phyloP scores from a whole-genome alignment of 805 yeast genomes.

The Suhomyces emberorum region DNA sequence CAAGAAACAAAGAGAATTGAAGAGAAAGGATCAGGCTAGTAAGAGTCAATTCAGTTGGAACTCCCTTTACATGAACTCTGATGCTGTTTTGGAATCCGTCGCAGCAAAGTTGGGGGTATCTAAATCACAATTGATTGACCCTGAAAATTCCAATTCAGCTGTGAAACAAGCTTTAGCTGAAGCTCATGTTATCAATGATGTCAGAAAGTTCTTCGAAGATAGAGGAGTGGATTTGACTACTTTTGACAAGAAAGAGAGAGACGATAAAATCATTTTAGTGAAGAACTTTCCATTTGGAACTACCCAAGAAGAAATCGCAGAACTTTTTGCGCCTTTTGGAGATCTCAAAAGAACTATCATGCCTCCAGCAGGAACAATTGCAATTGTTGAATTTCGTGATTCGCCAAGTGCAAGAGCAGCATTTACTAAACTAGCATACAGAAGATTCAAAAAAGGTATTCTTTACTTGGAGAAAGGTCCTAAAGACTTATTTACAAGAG shows the following conservation, averaged over 20 bases:
- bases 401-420: slow-evolving; percentile 84
- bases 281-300: slow-evolving; percentile 93
- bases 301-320: slow-evolving; percentile 73
- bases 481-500: slow-evolving; percentile 65
- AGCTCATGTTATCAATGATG: slow-evolving; percentile 91
- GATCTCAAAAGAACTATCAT: slow-evolving; percentile 74
- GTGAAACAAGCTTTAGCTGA: slow-evolving; percentile 97
- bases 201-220: slow-evolving; percentile 78
- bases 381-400: slow-evolving; percentile 85
- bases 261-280: slow-evolving; percentile 75
- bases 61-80: slow-evolving; percentile 83
- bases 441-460: slow-evolving; percentile 83
- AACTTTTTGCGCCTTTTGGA: slow-evolving; percentile 77
- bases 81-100: slow-evolving; percentile 88
- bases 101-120: slow-evolving; percentile 79
- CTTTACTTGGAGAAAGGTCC: slow-evolving; percentile 95
- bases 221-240: slow-evolving; percentile 81
- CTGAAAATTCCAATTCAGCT: slow-evolving; percentile 81
- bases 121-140: slow-evolving; percentile 82
- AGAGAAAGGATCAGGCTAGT: slow-evolving; percentile 78
- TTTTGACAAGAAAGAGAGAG: slow-evolving; percentile 65
- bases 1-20: slow-evolving; percentile 84
- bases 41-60: slow-evolving; percentile 93
- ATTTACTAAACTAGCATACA: slow-evolving; percentile 80
- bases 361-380: slow-evolving; percentile 97